Conservation (phyloP, 306 rosid genomes). For the Quercus dentata region DNA sequence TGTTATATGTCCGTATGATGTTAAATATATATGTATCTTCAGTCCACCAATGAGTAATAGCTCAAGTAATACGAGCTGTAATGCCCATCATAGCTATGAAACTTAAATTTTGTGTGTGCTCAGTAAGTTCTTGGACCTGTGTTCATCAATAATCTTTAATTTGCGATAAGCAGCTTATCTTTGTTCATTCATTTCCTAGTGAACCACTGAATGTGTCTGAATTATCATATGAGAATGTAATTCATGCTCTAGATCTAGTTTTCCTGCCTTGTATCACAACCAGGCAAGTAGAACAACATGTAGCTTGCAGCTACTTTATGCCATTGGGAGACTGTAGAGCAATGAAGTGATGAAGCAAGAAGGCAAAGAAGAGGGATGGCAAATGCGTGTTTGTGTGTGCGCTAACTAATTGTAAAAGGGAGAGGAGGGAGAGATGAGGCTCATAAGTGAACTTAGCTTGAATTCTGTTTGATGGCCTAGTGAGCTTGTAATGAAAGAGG, state of each 20-base stretch:
- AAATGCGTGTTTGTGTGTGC: too few species aligned
- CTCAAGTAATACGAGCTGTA: neutral
- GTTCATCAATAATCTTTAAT: neutral
- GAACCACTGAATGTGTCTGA: neutral
- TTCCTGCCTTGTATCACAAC: neutral
- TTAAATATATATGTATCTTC: neutral
- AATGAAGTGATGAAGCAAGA: too few species aligned
- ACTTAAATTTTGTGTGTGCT: neutral
- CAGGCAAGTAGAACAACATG: neutral
- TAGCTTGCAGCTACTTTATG: neutral
- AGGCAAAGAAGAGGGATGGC: too few species aligned
- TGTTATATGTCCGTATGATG: neutral
- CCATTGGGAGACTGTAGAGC: neutral
- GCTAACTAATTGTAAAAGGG: too few species aligned
- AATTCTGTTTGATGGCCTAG: too few species aligned
- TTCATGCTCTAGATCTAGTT: neutral
- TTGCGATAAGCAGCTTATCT: neutral
- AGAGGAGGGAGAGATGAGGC: too few species aligned
- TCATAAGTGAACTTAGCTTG: too few species aligned
- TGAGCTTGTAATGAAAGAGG: too few species aligned
- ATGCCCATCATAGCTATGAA: neutral
- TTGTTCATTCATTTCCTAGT: neutral
- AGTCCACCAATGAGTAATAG: neutral
- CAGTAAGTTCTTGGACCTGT: neutral
- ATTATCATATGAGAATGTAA: neutral